A percentile compares a stretch with the other conserved stretches of the same genome.
Conservation (phyloP, 1,284 basidiomycete species). For the Vanrija sp. region DNA sequence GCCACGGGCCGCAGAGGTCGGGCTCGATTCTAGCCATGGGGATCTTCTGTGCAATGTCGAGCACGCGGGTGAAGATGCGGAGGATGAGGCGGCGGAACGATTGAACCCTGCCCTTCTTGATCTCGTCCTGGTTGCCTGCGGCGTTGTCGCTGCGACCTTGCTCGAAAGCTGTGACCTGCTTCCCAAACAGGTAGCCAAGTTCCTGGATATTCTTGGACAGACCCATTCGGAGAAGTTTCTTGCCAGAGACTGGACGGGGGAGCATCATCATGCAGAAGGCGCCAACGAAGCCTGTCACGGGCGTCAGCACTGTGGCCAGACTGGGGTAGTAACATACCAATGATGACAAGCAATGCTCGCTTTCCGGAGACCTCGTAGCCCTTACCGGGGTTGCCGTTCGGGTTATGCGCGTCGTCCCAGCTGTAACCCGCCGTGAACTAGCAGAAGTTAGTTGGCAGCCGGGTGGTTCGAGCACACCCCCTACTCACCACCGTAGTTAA, state of each 20-base stretch:
- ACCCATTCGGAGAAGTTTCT: constrained; percentile 34
- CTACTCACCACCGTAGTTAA: constrained; percentile 37
- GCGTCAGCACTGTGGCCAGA: background rate
- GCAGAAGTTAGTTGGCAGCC: background rate
- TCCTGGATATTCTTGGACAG: constrained; percentile 38
- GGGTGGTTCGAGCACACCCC: too few species aligned
- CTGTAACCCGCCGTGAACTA: constrained; percentile 58
- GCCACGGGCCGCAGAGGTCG: constrained; percentile 44
- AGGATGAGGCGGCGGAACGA: too few species aligned
- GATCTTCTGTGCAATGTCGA: background rate
- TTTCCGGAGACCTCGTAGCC: constrained; percentile 59
- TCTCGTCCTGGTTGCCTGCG: background rate
- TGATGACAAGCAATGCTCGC: constrained; percentile 49
- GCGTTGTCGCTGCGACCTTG: constrained; percentile 21
- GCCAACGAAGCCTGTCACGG: constrained; percentile 33
- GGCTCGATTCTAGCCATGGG: constrained; percentile 30
- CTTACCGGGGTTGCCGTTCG: constrained; percentile 54
- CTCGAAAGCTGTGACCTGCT: constrained; percentile 39
- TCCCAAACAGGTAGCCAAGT: constrained; percentile 39
- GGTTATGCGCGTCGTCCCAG: constrained; percentile 58
- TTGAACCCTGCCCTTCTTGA: constrained; percentile 4
- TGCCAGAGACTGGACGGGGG: constrained; percentile 42
- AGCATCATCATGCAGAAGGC: constrained; percentile 44
- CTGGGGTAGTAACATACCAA: constrained; percentile 28
- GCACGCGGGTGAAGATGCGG: too few species aligned